phyloP scores from a whole-genome alignment of 768 basidiomycete species.

The Pleurotus tuber-regium region DNA sequence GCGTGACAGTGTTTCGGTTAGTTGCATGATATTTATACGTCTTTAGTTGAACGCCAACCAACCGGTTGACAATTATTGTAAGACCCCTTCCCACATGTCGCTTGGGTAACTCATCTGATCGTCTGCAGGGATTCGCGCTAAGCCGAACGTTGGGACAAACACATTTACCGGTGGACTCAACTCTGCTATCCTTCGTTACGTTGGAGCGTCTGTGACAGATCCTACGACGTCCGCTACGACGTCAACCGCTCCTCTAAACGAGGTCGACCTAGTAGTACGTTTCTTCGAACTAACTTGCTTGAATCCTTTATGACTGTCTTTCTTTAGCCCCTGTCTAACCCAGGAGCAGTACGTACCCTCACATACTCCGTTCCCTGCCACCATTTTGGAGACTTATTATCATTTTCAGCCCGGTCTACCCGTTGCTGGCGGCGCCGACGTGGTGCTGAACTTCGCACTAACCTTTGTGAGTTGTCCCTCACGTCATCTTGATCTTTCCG shows the following conservation, averaged over 20 bases:
- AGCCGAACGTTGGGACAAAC: neutral
- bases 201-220: neutral
- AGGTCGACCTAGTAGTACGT: neutral
- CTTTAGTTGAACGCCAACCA: constrained; percentile 36
- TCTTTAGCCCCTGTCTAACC: too few species aligned
- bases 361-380: too few species aligned
- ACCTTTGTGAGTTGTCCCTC: constrained; percentile 1
- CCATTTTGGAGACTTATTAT: too few species aligned
- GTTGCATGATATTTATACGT: constrained; percentile 39
- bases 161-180: constrained; percentile 7
- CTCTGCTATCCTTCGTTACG: constrained; percentile 9
- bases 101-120: constrained; percentile 24
- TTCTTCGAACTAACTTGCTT: too few species aligned
- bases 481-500: neutral
- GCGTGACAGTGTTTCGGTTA: neutral
- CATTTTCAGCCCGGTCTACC: constrained; percentile 1
- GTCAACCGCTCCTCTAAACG: neutral
- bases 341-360: too few species aligned
- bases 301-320: too few species aligned
- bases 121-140: neutral
- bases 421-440: constrained; percentile 1
- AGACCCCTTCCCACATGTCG: constrained; percentile 32
- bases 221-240: constrained; percentile 1
- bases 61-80: constrained; percentile 40
- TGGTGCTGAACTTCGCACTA: constrained; percentile 1